phyloP scores from a whole-genome alignment of 192 early-diverging fungal genomes.

The Dissophora ornata region DNA sequence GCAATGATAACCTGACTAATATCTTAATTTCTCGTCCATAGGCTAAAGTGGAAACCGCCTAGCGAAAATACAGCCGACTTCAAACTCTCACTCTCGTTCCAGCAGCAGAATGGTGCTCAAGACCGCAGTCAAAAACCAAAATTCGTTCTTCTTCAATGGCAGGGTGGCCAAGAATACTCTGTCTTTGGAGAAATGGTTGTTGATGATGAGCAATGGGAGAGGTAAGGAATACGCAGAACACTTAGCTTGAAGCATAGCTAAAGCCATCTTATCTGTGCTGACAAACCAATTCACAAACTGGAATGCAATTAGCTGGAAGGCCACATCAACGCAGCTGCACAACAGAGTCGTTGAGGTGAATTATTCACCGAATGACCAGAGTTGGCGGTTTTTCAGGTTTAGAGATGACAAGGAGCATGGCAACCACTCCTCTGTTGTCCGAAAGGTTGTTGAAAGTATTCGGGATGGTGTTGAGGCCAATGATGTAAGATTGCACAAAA shows the following conservation, averaged over 20 bases:
- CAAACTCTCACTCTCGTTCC: constrained; percentile 55
- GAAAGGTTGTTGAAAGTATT: constrained; percentile 76
- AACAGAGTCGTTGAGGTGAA: constrained; percentile 73
- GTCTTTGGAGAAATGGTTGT: constrained; percentile 66
- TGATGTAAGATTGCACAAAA: constrained; percentile 64
- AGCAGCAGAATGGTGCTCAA: constrained; percentile 21
- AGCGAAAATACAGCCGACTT: constrained; percentile 87
- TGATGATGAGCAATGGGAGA: constrained; percentile 65
- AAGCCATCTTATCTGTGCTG: too few relatives aligned
- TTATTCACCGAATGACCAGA: constrained; percentile 62
- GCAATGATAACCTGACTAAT: too few relatives aligned
- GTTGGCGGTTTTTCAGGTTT: constrained; percentile 82
- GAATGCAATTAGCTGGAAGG: constrained; percentile 22
- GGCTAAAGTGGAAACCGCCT: constrained; percentile 90
- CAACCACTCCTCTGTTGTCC: constrained; percentile 72
- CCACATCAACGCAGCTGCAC: constrained; percentile 52
- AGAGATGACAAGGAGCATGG: constrained; percentile 83
- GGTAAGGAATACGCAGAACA: too few relatives aligned
- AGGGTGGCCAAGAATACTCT: constrained; percentile 33
- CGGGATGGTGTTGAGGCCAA: constrained; percentile 74
- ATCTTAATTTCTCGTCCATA: constrained; percentile 25
- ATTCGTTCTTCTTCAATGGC: constrained; percentile 65
- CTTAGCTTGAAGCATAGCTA: too few relatives aligned
- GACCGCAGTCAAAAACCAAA: constrained; percentile 49
- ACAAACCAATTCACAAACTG: not conserved